Evolutionary conservation across 345 rosid species (phyloP), one percentile per base, ranked within the genome.

Genomic region (Litchi chinensis): DNA sequence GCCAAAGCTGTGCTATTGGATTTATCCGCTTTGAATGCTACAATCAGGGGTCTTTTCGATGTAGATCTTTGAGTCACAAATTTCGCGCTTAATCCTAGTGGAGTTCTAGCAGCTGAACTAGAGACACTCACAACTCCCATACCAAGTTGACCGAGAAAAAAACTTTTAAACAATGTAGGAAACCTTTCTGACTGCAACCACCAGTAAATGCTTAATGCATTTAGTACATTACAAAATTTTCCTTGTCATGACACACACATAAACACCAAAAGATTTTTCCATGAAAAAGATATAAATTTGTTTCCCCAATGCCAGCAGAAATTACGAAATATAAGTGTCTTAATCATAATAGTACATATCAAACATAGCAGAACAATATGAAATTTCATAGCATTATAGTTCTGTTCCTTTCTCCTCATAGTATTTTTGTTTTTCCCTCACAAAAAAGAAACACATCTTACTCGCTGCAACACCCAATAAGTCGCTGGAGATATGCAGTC

Each of bases 41-140:
- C 87, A 78, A 90, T 78, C 76, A 87, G 79, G 28, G 95, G 88
- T n/a, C 89, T 86, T 71, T 88, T 88, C 2, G 50, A 54, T 18
- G 87, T 69, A 28, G 83, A 82, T 68, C 86, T 86, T 11, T 83
- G 80, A 13, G 81, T 85, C 16, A 86, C 78, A 72, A 88, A 80
- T 59, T 87, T 87, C 8, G 77, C 72, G 84, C 85, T 76, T 50
- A 90, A 82, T 74, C 98, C 91, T 21, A 93, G 57, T 21, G 93
- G 90, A 10, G 95, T 85, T 75, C 91, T 85, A 39, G 97, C 86
- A 76, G 94, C 94, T 73, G 99, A 89, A 85, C 94, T 95, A 79
- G 98, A 92, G 71, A 93, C 79, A 71, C 89, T 87, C 72, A 95
- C 90, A 81, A 92, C 95, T 90, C 94, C 99, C 99, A 95, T 95